phyloP scores from a whole-genome alignment of 2,329 filamentous ascomycete genomes.

The Bipolaris zeicola region DNA sequence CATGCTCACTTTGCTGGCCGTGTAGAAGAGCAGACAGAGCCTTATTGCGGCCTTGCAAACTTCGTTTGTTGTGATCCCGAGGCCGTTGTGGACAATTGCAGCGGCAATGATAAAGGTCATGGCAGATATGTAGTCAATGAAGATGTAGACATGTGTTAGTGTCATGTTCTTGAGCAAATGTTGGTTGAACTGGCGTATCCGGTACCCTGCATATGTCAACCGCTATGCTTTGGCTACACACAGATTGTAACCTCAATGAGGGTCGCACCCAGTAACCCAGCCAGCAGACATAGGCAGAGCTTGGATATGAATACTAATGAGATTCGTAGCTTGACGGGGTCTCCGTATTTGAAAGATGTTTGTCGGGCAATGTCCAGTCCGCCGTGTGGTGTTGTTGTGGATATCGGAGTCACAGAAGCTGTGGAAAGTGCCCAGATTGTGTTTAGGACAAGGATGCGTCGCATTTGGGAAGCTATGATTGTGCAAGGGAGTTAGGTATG shows the following conservation, averaged over 20 bases:
- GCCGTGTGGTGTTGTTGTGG: background rate
- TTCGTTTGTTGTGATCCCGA: slow-evolving; percentile 31
- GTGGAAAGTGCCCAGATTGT: background rate
- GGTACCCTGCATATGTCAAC: slow-evolving; percentile 23
- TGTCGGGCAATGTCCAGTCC: background rate
- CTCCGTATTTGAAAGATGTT: background rate
- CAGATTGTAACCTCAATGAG: background rate
- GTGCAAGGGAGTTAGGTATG: background rate
- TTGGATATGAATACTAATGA: slow-evolving; percentile 4
- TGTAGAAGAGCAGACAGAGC: slow-evolving; percentile 45
- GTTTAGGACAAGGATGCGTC: background rate
- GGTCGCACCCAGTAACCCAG: slow-evolving; percentile 3
- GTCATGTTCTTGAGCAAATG: slow-evolving; percentile 7
- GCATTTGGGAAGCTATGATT: background rate
- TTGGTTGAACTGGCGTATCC: slow-evolving; percentile 15
- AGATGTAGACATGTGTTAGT: slow-evolving; percentile 37
- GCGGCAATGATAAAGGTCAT: slow-evolving; percentile 44
- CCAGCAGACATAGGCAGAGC: slow-evolving; percentile 2
- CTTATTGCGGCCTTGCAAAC: slow-evolving; percentile 45
- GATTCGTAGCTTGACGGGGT: background rate
- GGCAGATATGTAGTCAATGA: slow-evolving; percentile 43
- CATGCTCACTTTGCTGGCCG: slow-evolving; percentile 23
- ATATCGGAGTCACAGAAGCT: background rate
- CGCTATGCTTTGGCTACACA: background rate
- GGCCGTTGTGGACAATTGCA: slow-evolving; percentile 41